phyloP scores from a whole-genome alignment of 78 protist species.

The Chrysochromulina tobinii region DNA sequence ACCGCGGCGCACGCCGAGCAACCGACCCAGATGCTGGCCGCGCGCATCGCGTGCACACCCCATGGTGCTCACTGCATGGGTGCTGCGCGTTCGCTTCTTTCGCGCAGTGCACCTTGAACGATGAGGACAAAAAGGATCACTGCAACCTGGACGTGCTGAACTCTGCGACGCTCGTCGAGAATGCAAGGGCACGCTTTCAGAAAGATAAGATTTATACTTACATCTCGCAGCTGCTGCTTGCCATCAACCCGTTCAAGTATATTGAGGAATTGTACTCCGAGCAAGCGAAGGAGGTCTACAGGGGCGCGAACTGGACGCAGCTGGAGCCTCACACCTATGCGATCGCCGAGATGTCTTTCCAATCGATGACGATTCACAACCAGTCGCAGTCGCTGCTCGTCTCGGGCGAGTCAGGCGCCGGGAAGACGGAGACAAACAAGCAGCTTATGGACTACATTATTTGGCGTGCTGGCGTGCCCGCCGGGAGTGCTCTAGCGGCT shows the following conservation, averaged over 20 bases:
- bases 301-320: neutral
- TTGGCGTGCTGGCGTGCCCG: neutral
- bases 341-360: neutral
- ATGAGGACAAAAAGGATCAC: too few species aligned
- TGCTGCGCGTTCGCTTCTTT: too few species aligned
- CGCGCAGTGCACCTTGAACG: too few species aligned
- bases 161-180: neutral
- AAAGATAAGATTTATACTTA: neutral
- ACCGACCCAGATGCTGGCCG: too few species aligned
- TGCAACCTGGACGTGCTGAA: too few species aligned
- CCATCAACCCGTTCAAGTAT: neutral
- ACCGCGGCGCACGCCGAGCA: too few species aligned
- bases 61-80: too few species aligned
- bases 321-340: neutral
- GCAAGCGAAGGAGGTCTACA: too few species aligned
- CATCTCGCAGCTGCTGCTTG: neutral
- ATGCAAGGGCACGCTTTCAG: neutral
- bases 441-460: constrained; percentile 30
- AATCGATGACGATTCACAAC: neutral
- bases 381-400: constrained; percentile 64
- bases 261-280: neutral
- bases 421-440: constrained; percentile 82
- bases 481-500: too few species aligned
- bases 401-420: constrained; percentile 92
- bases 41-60: too few species aligned